phyloP scores from a whole-genome alignment of 495 filamentous ascomycete genomes.

The Penicillium angulare region DNA sequence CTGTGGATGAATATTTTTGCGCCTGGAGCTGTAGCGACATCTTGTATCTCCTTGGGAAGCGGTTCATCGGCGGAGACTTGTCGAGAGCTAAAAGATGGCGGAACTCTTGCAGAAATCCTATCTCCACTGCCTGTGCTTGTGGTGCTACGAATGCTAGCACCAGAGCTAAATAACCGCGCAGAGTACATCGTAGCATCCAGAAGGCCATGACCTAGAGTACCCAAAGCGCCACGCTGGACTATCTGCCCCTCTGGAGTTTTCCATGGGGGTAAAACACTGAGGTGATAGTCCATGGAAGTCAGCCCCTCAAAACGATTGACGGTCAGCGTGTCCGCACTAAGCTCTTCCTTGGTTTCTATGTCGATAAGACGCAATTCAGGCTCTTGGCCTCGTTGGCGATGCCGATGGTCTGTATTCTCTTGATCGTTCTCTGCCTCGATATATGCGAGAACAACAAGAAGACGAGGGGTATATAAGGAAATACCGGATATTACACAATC shows the following conservation, averaged over 20 bases:
- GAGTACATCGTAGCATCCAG: constrained; percentile 86
- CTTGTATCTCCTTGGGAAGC: constrained; percentile 41
- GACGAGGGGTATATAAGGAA: constrained; percentile 89
- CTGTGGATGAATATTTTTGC: constrained; percentile 95
- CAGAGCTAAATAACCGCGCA: constrained; percentile 78
- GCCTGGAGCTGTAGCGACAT: constrained; percentile 57
- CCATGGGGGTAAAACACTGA: constrained; percentile 76
- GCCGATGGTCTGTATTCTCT: constrained; percentile 52
- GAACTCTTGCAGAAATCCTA: constrained; percentile 44
- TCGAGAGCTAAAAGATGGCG: constrained; percentile 42
- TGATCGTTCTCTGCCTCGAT: constrained; percentile 67
- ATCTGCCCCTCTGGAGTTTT: constrained; percentile 54
- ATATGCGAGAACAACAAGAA: constrained; percentile 88
- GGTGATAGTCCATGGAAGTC: constrained; percentile 88
- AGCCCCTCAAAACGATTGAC: constrained; percentile 82
- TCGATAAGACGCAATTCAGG: constrained; percentile 92
- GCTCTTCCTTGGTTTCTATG: constrained; percentile 72
- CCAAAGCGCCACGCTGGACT: constrained; percentile 65
- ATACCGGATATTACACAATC: constrained; percentile 97
- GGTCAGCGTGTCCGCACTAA: constrained; percentile 76
- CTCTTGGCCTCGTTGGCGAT: constrained; percentile 70
- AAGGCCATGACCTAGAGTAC: constrained; percentile 58
- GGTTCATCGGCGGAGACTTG: constrained; percentile 26
- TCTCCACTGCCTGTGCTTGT: constrained; percentile 64
- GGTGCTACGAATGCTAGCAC: constrained; percentile 75